Conservation (phyloP, 352 stramenopile species). For the Globisporangium solare region DNA sequence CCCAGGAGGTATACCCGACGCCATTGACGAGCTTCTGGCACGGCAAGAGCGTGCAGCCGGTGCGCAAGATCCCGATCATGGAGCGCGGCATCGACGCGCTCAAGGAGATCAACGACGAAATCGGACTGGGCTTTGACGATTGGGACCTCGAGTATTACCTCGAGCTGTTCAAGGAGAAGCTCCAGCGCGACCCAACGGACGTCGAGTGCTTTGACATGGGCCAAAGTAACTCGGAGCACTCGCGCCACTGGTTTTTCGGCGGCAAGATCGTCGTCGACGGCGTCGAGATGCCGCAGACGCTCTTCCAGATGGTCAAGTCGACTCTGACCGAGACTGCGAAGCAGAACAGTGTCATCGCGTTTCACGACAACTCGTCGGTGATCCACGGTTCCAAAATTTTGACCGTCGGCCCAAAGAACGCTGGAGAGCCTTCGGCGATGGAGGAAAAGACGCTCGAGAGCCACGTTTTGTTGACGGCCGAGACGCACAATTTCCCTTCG, state of each 20-base stretch:
- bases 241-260: constrained; percentile 99
- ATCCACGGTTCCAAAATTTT: constrained; percentile 93
- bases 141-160: constrained; percentile 99
- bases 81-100: constrained; percentile 91
- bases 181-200: constrained; percentile 96
- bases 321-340: constrained; percentile 90
- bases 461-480: constrained; percentile 96
- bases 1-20: constrained; percentile 93
- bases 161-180: constrained; percentile 95
- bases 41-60: constrained; percentile 70
- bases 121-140: constrained; percentile 97
- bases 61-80: constrained; percentile 94
- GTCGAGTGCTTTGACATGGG: constrained; percentile 99
- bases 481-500: constrained; percentile 99
- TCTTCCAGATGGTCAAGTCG: constrained; percentile 99
- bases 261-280: constrained; percentile 99
- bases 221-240: constrained; percentile 99
- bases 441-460: constrained; percentile 74
- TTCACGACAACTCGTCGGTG: constrained; percentile 98
- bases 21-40: constrained; percentile 91
- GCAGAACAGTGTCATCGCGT: constrained; percentile 98
- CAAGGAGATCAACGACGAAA: constrained; percentile 93
- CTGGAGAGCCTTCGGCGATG: constrained; percentile 64
- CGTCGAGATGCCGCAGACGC: constrained; percentile 93
- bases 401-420: constrained; percentile 66